Conservation (phyloP, 495 filamentous ascomycete species). For the Penicillium soppii region DNA sequence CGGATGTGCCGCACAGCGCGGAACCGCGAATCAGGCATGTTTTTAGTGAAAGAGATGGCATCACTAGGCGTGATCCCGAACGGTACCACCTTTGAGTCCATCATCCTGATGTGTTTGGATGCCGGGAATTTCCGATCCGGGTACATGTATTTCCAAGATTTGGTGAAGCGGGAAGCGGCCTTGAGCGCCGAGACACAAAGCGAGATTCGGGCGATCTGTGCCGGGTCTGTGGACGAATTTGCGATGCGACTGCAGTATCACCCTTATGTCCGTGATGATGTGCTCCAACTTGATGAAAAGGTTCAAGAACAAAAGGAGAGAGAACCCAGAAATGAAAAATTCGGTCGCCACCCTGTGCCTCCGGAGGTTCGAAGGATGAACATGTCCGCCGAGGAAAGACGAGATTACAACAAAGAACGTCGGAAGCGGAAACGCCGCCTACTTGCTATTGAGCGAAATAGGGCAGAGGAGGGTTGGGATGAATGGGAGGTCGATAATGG, state of each 20-base stretch:
- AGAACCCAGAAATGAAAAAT: neutral
- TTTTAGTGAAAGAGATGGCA: slow-evolving; percentile 73
- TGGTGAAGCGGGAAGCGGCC: slow-evolving; percentile 25
- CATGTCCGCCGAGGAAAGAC: slow-evolving; percentile 11
- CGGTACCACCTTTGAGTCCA: slow-evolving; percentile 60
- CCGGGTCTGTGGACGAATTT: slow-evolving; percentile 26
- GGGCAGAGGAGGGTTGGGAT: slow-evolving; percentile 25
- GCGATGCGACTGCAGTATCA: slow-evolving; percentile 33
- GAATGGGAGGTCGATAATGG: slow-evolving; percentile 19
- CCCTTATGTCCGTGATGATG: slow-evolving; percentile 19
- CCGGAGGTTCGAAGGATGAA: slow-evolving; percentile 7
- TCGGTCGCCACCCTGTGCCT: slow-evolving; percentile 1
- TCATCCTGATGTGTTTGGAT: slow-evolving; percentile 64
- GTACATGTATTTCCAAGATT: slow-evolving; percentile 41
- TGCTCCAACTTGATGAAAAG: slow-evolving; percentile 11
- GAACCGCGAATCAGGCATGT: slow-evolving; percentile 59
- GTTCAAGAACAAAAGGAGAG: slow-evolving; percentile 3
- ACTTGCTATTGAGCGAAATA: slow-evolving; percentile 14
- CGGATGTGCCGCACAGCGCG: slow-evolving; percentile 51
- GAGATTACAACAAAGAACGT: slow-evolving; percentile 16
- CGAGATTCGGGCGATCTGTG: slow-evolving; percentile 32
- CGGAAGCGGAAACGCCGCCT: slow-evolving; percentile 23
- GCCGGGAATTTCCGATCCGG: slow-evolving; percentile 40
- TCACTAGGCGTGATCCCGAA: slow-evolving; percentile 60
- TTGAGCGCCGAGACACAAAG: slow-evolving; percentile 20